Conservation (phyloP, 2,329 filamentous ascomycete species). For the Nakataea oryzae region DNA sequence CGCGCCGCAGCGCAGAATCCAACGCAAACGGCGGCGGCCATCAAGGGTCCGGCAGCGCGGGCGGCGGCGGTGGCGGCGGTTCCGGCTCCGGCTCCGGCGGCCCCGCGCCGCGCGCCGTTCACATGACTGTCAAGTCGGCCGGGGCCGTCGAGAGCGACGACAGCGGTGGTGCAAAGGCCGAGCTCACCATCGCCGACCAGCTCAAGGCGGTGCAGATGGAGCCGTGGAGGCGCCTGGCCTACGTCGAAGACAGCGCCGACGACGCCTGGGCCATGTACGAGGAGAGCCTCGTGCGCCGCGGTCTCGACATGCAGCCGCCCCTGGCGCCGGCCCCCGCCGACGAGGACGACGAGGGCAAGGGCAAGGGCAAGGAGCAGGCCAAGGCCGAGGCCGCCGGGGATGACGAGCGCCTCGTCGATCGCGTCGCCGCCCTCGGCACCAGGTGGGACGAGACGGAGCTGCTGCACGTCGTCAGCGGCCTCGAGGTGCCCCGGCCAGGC, state of each 20-base stretch:
- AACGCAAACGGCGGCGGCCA: not conserved
- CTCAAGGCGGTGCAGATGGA: conserved; percentile 74
- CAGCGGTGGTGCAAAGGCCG: conserved; percentile 32
- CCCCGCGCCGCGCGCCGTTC: conserved; percentile 61
- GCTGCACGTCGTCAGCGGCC: conserved; percentile 34
- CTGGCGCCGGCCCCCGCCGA: conserved; percentile 2
- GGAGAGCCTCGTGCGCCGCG: conserved; percentile 53
- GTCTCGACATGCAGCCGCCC: conserved; percentile 6
- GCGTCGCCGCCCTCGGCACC: conserved; percentile 26
- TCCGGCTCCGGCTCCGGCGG: conserved; percentile 19
- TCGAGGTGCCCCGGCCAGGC: conserved; percentile 11
- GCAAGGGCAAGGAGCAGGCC: conserved; percentile 13
- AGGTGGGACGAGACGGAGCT: conserved; percentile 33
- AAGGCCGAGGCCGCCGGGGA: conserved; percentile 7
- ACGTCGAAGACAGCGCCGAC: conserved; percentile 70
- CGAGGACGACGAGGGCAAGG: conserved; percentile 15
- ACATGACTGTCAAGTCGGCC: conserved; percentile 76
- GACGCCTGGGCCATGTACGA: conserved; percentile 69
- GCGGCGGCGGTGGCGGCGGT: conserved; percentile 25
- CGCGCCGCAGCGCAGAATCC: conserved; percentile 7
- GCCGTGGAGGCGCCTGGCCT: conserved; percentile 68
- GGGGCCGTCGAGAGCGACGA: conserved; percentile 48
- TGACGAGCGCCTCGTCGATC: conserved; percentile 19
- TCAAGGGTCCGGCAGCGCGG: conserved; percentile 18
- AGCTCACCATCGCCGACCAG: conserved; percentile 64